phyloP scores from a whole-genome alignment of 257 asterid species.

The Solanum ossicruentum region DNA sequence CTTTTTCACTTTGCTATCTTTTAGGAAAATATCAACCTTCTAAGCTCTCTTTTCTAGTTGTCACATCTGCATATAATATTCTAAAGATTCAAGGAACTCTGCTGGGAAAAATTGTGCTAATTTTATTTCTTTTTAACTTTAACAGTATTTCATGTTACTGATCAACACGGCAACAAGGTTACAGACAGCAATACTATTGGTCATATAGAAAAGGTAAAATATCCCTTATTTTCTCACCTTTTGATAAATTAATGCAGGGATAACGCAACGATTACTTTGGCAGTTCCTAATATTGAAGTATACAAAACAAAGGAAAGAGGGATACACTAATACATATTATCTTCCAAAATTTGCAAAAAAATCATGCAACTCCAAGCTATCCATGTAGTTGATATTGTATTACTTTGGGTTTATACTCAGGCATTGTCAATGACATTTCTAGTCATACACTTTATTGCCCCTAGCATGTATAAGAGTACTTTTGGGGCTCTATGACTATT shows the following conservation, averaged over 20 bases:
- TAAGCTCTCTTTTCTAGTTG: not conserved
- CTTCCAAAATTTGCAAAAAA: not conserved
- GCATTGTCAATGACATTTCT: not conserved
- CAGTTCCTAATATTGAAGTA: not conserved
- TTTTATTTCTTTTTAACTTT: slow-evolving; percentile 16
- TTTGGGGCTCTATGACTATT: not conserved
- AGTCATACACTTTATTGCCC: not conserved
- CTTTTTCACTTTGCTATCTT: not conserved
- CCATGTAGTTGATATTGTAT: not conserved
- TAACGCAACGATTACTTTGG: not conserved
- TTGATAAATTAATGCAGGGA: not conserved
- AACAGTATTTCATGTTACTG: slow-evolving; percentile 93
- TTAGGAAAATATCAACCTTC: not conserved
- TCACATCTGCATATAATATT: not conserved
- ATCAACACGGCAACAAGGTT: slow-evolving; percentile 79
- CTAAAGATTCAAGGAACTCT: not conserved
- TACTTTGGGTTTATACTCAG: not conserved
- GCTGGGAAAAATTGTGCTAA: not conserved
- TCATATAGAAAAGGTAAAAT: slow-evolving; percentile 68
- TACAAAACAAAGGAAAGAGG: not conserved
- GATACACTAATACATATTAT: not conserved
- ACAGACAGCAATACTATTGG: slow-evolving; percentile 56
- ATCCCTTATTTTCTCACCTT: not conserved
- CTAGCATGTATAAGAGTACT: not conserved
- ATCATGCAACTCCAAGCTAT: not conserved